These are phyloP conservation scores for Plantago rigida DNA, from an alignment of 305 asterid genomes.

Conservation along the genomic window DNA sequence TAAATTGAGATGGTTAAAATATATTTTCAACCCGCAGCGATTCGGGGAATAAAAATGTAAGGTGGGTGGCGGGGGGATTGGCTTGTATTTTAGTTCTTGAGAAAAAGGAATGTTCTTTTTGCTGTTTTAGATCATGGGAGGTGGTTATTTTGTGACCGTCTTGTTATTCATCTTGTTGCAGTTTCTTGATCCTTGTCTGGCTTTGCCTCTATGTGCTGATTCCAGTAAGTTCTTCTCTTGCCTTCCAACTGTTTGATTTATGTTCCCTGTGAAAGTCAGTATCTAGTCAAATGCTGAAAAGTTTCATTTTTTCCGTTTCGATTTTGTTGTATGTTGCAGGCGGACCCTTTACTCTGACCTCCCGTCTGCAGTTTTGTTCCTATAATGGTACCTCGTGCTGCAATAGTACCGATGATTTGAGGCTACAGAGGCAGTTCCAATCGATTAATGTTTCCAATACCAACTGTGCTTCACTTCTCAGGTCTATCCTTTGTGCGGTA, in stretches of 20 bases:
- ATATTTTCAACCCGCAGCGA: no score
- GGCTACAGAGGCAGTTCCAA: conserved; percentile 40
- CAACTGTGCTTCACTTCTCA: conserved; percentile 57
- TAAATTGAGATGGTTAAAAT: no score
- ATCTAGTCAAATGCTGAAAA: no score
- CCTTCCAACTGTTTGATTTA: conserved; percentile 15
- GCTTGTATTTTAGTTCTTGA: background rate
- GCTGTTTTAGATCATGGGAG: conserved; percentile 34
- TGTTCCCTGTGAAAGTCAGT: background rate
- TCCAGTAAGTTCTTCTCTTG: conserved; percentile 38
- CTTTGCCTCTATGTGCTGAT: conserved; percentile 60
- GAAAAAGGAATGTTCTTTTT: background rate
- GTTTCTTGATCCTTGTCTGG: conserved; percentile 41
- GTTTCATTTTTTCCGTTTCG: no score
- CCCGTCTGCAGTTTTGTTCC: conserved; percentile 50
- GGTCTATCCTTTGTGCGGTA: conserved; percentile 72
- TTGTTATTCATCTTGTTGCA: conserved; percentile 38
- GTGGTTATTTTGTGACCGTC: conserved; percentile 28
- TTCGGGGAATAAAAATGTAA: no score
- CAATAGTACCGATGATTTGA: conserved; percentile 40
- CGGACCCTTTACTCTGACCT: conserved; percentile 48
- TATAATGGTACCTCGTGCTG: conserved; percentile 69
- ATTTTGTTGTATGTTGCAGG: conserved; percentile 28
- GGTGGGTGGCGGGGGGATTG: no score
- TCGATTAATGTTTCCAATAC: conserved; percentile 62